Conservation (phyloP, 139 green algal genomes). For the Trebouxia sp. region DNA sequence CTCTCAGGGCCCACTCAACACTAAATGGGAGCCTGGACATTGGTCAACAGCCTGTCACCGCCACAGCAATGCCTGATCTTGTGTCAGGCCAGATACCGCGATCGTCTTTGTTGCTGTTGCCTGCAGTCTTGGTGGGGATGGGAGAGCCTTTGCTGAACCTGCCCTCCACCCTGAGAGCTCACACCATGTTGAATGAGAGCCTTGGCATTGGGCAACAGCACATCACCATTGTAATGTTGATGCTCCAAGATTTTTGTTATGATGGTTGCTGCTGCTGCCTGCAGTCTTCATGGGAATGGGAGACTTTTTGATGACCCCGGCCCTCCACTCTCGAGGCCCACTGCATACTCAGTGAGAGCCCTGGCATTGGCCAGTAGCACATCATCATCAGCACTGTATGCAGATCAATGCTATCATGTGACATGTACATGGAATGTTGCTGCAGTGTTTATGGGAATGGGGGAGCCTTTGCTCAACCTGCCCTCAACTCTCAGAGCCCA, state of each 20-base stretch:
- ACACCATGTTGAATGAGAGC: conserved; percentile 75
- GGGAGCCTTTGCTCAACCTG: conserved; percentile 95
- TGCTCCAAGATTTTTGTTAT: conserved; percentile 78
- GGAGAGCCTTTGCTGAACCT: conserved; percentile 95
- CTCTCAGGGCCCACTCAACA: conserved; percentile 63
- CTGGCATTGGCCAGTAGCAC: conserved; percentile 83
- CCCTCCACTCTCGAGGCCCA: conserved; percentile 70
- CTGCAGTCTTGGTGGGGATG: too few species aligned
- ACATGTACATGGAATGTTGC: too few species aligned
- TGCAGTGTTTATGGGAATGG: conserved; percentile 97
- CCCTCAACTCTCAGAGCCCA: conserved; percentile 71
- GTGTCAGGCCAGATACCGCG: too few species aligned
- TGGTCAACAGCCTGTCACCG: conserved; percentile 85
- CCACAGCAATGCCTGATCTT: conserved; percentile 88
- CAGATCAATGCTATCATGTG: too few species aligned
- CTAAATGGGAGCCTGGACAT: conserved; percentile 90
- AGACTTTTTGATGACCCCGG: conserved; percentile 93
- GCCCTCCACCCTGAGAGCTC: conserved; percentile 68
- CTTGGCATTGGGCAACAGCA: conserved; percentile 83
- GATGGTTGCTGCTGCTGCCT: too few species aligned
- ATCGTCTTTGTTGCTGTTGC: too few species aligned
- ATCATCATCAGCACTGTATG: too few species aligned
- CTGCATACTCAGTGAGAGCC: conserved; percentile 74
- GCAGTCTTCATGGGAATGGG: conserved; percentile 98
- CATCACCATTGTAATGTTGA: conserved; percentile 96